Base-by-base conservation (phyloP, 441 rosid species). In the Corymbia calophylla region DNA sequence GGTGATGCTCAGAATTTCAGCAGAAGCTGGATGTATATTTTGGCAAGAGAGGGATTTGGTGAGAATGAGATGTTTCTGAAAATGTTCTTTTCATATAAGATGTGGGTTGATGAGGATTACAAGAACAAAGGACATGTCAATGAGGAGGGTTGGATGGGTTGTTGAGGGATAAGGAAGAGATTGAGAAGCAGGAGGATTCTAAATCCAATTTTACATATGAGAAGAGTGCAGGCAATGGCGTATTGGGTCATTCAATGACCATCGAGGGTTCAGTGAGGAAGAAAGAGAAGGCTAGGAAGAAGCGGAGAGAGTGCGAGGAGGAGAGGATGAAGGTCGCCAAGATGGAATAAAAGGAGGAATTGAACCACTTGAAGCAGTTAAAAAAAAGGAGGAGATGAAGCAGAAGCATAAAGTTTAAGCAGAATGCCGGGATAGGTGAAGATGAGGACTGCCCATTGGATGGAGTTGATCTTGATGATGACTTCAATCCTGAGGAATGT, bases 211-310 rank as follows among this genome's bases (percentile, higher is more conserved):
- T 89, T 86, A 93, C 98, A 89, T 94, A 95, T 53, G 97, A 97
- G 91, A 98, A 98, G 93, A 92, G 91, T 90, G 93, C 86, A 15
- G 98, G 93, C 54, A 99, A 96, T 87, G 77, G 95, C 58, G 94
- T 97, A 88, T 89, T 95, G 96, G 97, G 98, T 54, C 94, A 95
- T 88, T 94, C 99, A 1, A 93, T 99, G 93, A 90, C 86, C 48
- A 96, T 96, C 31, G 98, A 95, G 91, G 99, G 95, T 31, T 93
- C 99, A 0, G 99, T 97, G 68, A 96, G 99, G 96, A 97, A 96
- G 95, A 95, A 95, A 91, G 96, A 94, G 35, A 94, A 87, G 29
- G 77, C 97, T 0, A 95, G 99, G 94, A 96, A 94, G 89, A 93
- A 88, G 39, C 97, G 96, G 92, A 94, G 98, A 94, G 93, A 93